Evolutionary conservation across 257 asterid genomes (phyloP).

Genomic region (Pogostemon cablin): DNA sequence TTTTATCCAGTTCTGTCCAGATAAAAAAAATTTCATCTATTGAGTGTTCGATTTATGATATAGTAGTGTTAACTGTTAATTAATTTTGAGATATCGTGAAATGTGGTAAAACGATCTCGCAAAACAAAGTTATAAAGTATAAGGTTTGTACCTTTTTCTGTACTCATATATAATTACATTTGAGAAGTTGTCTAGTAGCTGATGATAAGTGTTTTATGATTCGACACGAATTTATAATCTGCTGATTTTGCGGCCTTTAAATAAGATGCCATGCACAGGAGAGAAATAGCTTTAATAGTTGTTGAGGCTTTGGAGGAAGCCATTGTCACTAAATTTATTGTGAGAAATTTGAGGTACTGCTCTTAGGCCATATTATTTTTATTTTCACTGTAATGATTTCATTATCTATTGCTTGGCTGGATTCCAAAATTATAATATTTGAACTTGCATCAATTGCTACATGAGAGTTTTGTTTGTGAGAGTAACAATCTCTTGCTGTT

Average conservation of each 20-base stretch:
- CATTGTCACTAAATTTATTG: slow-evolving; percentile 74
- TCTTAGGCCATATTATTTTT: neutral
- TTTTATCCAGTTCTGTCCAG: too few species aligned
- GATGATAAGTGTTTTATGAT: neutral
- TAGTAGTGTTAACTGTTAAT: too few species aligned
- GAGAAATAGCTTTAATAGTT: slow-evolving; percentile 74
- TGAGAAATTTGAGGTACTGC: slow-evolving; percentile 77
- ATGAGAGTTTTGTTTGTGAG: neutral
- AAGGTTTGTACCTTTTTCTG: too few species aligned
- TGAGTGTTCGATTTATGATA: too few species aligned
- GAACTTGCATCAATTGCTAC: neutral
- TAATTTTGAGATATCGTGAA: too few species aligned
- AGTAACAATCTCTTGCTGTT: neutral
- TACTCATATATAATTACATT: too few species aligned
- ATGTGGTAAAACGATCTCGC: too few species aligned
- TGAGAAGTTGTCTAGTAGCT: too few species aligned
- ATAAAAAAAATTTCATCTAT: too few species aligned
- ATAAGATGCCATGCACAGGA: slow-evolving; percentile 94
- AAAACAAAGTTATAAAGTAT: too few species aligned
- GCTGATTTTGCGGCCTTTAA: slow-evolving; percentile 25
- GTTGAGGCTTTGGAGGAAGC: slow-evolving; percentile 99
- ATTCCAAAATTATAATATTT: neutral
- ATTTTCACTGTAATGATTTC: neutral
- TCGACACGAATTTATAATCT: slow-evolving; percentile 17
- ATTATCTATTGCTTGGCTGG: neutral